phyloP scores from a whole-genome alignment of 2,329 filamentous ascomycete genomes.

The Aurifilum marmelostoma region DNA sequence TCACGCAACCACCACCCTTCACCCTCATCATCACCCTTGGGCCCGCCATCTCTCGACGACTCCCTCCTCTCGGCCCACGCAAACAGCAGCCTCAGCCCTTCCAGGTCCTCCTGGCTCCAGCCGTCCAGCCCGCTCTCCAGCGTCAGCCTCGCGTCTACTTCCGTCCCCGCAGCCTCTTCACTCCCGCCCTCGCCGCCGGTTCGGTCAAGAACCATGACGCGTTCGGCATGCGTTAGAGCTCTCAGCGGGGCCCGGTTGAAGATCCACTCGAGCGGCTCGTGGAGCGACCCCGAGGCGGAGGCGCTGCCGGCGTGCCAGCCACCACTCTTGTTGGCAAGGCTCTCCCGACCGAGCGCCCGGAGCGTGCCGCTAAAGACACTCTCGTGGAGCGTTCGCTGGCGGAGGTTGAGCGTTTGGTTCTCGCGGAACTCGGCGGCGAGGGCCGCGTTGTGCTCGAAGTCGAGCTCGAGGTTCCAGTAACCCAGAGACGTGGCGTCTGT shows the following conservation, averaged over 20 bases:
- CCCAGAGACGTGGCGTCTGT: slow-evolving; percentile 64
- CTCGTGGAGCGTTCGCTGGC: slow-evolving; percentile 69
- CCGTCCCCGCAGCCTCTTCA: slow-evolving; percentile 43
- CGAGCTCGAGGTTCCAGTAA: slow-evolving; percentile 82
- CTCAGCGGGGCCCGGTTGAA: slow-evolving; percentile 64
- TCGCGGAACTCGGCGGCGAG: slow-evolving; percentile 67
- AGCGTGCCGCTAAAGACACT: slow-evolving; percentile 74
- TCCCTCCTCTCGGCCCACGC: slow-evolving; percentile 56
- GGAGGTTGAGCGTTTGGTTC: slow-evolving; percentile 75
- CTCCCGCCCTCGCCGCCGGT: slow-evolving; percentile 50
- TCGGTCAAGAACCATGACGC: slow-evolving; percentile 61
- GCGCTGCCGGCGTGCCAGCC: slow-evolving; percentile 39
- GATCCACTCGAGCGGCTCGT: slow-evolving; percentile 70
- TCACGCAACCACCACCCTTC: slow-evolving; percentile 59
- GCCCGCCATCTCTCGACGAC: slow-evolving; percentile 31
- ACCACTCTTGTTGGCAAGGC: slow-evolving; percentile 17
- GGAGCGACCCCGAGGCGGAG: slow-evolving; percentile 34
- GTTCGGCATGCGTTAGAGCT: slow-evolving; percentile 67
- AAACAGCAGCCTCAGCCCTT: slow-evolving; percentile 57
- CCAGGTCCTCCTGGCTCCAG: slow-evolving; percentile 46
- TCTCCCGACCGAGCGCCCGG: slow-evolving; percentile 64
- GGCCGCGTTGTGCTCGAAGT: slow-evolving; percentile 67
- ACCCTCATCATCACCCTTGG: slow-evolving; percentile 32
- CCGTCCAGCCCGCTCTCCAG: slow-evolving; percentile 57
- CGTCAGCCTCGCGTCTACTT: slow-evolving; percentile 72